phyloP scores from a whole-genome alignment of 2,329 filamentous ascomycete genomes.

The Botryosphaeria dothidea region DNA sequence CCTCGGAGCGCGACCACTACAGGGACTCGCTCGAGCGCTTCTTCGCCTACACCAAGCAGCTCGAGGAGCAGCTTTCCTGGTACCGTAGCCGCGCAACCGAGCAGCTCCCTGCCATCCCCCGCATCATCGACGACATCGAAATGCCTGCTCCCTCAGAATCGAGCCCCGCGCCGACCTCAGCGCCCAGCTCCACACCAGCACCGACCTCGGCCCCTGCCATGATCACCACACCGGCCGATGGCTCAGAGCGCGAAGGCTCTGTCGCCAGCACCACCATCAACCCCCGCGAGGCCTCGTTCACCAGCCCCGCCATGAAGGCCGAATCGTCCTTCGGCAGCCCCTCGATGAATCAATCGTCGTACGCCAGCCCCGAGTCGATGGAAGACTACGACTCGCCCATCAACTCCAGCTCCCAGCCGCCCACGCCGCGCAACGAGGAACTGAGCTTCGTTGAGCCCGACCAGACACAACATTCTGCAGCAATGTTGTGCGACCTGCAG shows the following conservation, averaged over 20 bases:
- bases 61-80: conserved; percentile 50
- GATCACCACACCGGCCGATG: conserved; percentile 1
- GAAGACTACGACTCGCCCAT: conserved; percentile 42
- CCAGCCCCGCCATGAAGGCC: conserved; percentile 17
- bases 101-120: conserved; percentile 26
- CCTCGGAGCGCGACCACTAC: conserved; percentile 62
- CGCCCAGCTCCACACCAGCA: not conserved
- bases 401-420: conserved; percentile 39
- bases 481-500: conserved; percentile 99
- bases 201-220: not conserved
- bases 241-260: not conserved
- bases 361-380: conserved; percentile 39
- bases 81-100: conserved; percentile 36
- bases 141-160: conserved; percentile 23
- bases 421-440: conserved; percentile 30
- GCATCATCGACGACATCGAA: conserved; percentile 28
- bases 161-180: not conserved
- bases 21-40: conserved; percentile 64
- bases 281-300: conserved; percentile 32
- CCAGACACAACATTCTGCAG: conserved; percentile 99
- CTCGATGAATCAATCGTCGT: conserved; percentile 24
- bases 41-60: conserved; percentile 51
- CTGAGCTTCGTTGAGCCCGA: conserved; percentile 65
- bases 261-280: conserved; percentile 28
- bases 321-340: conserved; percentile 25